Evolutionary conservation across 345 rosid species (phyloP).

Genomic region (Eucalyptus regnans): DNA sequence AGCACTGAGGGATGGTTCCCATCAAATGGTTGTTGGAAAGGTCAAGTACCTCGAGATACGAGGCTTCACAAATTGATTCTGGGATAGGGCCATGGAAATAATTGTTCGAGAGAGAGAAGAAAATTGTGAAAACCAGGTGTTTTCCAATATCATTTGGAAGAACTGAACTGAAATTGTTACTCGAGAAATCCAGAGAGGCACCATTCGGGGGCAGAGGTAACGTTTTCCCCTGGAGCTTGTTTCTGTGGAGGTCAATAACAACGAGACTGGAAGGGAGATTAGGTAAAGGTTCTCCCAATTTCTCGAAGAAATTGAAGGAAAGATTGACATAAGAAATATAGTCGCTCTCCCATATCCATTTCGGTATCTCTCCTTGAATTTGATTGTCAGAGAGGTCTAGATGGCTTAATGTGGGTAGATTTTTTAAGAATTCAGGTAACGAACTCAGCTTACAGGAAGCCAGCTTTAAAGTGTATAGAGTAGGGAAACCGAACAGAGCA

Average conservation of each 20-base stretch:
- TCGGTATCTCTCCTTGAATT: slow-evolving; percentile 24
- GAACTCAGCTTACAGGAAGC: slow-evolving; percentile 25
- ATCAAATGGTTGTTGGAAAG: slow-evolving; percentile 6
- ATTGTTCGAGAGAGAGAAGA: background rate
- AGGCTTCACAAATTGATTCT: slow-evolving; percentile 5
- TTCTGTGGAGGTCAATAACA: background rate
- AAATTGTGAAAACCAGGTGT: background rate
- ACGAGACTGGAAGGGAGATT: background rate
- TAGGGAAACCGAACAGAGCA: background rate
- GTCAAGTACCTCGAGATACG: slow-evolving; percentile 4
- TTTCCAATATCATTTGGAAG: background rate
- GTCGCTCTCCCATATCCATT: slow-evolving; percentile 18
- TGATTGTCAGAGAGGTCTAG: slow-evolving; percentile 42
- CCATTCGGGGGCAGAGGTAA: background rate
- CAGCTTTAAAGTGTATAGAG: slow-evolving; percentile 10
- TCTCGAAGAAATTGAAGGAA: background rate
- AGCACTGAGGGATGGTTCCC: background rate
- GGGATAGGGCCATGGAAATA: background rate
- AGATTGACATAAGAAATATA: slow-evolving; percentile 9
- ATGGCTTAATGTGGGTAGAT: background rate
- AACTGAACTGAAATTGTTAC: background rate
- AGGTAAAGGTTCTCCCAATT: background rate
- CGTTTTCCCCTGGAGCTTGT: background rate
- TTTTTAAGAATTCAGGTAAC: slow-evolving; percentile 17
- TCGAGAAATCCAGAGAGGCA: background rate